Conservation (phyloP, 1,139 yeast genomes). For the Blastobotrys indianensis region DNA sequence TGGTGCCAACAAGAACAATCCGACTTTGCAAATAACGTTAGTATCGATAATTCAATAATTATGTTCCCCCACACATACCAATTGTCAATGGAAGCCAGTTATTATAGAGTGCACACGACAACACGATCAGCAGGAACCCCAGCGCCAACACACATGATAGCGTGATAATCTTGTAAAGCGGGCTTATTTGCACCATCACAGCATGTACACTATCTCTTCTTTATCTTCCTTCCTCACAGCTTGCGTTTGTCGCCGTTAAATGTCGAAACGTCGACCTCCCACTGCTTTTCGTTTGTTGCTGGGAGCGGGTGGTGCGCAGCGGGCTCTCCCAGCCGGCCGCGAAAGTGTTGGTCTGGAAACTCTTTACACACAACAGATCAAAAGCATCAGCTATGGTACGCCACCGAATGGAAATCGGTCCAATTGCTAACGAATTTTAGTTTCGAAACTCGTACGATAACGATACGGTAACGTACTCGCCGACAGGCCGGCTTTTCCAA, state of each 20-base stretch:
- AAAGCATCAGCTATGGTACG: not conserved
- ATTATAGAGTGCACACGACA: constrained; percentile 68
- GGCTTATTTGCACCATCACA: constrained; percentile 38
- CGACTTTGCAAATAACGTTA: constrained; percentile 27
- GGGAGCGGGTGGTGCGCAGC: not conserved
- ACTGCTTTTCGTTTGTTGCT: not conserved
- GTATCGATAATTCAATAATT: not conserved
- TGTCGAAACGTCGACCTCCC: not conserved
- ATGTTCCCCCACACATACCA: constrained; percentile 33
- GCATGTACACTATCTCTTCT: not conserved
- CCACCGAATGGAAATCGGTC: not conserved
- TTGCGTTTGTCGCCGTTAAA: not conserved
- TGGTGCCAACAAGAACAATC: constrained; percentile 55
- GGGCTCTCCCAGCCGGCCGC: not conserved
- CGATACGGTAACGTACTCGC: constrained; percentile 95
- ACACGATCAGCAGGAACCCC: constrained; percentile 72
- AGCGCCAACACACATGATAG: constrained; percentile 67
- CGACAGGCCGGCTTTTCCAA: constrained; percentile 94
- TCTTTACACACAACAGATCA: not conserved
- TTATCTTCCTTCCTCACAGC: not conserved
- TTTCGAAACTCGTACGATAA: constrained; percentile 97
- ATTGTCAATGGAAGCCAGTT: constrained; percentile 73
- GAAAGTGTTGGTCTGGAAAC: no score
- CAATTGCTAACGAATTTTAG: constrained; percentile 33
- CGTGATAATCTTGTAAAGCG: constrained; percentile 67